phyloP scores from a whole-genome alignment of 1,284 basidiomycete species.

The Ustilago lituana region DNA sequence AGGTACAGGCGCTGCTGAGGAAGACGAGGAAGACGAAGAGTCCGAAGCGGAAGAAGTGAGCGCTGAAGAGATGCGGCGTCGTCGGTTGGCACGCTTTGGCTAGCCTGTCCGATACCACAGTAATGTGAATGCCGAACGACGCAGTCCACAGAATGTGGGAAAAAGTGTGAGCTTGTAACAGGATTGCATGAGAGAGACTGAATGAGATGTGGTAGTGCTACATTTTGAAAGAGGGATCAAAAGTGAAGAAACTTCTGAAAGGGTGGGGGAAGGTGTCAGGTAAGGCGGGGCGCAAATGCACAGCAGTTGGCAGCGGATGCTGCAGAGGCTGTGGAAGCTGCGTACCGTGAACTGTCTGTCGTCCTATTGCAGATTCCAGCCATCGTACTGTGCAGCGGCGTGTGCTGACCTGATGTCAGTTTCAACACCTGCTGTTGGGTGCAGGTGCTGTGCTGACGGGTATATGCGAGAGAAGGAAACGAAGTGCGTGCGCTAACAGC shows the following conservation, averaged over 20 bases:
- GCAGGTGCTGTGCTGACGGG: constrained; percentile 22
- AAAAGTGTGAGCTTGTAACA: constrained; percentile 1
- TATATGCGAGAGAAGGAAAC: constrained; percentile 20
- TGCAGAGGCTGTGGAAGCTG: no score
- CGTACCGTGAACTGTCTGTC: no score
- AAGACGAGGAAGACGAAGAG: constrained; percentile 53
- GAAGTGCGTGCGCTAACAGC: no score
- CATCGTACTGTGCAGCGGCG: no score
- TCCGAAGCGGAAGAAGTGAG: constrained; percentile 46
- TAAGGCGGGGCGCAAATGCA: not conserved
- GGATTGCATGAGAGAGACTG: constrained; percentile 6
- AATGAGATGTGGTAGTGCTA: constrained; percentile 25
- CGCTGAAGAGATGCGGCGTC: constrained; percentile 56
- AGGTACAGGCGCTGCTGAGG: constrained; percentile 17
- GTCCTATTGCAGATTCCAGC: no score
- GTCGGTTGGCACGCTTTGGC: constrained; percentile 49
- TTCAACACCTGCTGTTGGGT: not conserved
- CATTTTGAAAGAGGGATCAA: constrained; percentile 6
- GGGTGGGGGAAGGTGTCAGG: constrained; percentile 6
- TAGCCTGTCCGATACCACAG: not conserved
- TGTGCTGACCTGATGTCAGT: constrained; percentile 6
- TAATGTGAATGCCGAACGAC: not conserved
- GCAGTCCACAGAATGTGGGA: constrained; percentile 1
- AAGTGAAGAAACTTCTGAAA: not conserved
- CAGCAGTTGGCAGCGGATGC: not conserved